A percentile compares a stretch with the other conserved stretches of the same genome.
These are phyloP conservation scores for Russula ochroleuca DNA, from an alignment of 768 basidiomycete species.

Conservation along the genomic window DNA sequence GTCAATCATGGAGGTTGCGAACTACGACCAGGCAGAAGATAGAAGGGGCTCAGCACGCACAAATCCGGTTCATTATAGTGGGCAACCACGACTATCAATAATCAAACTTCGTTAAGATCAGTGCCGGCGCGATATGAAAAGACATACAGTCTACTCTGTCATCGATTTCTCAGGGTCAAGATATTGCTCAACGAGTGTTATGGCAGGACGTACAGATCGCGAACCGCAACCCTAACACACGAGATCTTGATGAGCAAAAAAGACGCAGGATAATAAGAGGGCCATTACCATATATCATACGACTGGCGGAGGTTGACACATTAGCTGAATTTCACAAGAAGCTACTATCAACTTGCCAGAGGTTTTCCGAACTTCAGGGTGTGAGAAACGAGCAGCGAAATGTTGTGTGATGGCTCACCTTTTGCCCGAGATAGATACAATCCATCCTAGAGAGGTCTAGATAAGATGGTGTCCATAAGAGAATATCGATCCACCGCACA, in stretches of 20 bases:
- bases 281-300: slow-evolving; percentile 53
- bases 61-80: slow-evolving; percentile 74
- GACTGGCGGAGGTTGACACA: slow-evolving; percentile 34
- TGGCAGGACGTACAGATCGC: slow-evolving; percentile 57
- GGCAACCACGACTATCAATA: slow-evolving; percentile 59
- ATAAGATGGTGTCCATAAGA: background rate
- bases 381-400: background rate
- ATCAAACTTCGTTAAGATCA: background rate
- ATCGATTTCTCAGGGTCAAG: slow-evolving; percentile 31
- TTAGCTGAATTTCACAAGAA: background rate
- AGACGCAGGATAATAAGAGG: background rate
- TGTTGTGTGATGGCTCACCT: slow-evolving; percentile 44
- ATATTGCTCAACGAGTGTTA: background rate
- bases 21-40: slow-evolving; percentile 8
- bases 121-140: background rate
- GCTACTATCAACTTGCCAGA: slow-evolving; percentile 44
- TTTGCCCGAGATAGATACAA: slow-evolving; percentile 94
- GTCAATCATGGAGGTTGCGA: slow-evolving; percentile 17
- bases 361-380: slow-evolving; percentile 63
- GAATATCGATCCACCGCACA: slow-evolving; percentile 44
- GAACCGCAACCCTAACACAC: slow-evolving; percentile 33
- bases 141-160: slow-evolving; percentile 47
- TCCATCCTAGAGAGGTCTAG: slow-evolving; percentile 59
- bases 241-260: background rate
- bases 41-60: slow-evolving; percentile 40